phyloP scores from a whole-genome alignment of 2,329 filamentous ascomycete species.

The Zasmidium cellare region DNA sequence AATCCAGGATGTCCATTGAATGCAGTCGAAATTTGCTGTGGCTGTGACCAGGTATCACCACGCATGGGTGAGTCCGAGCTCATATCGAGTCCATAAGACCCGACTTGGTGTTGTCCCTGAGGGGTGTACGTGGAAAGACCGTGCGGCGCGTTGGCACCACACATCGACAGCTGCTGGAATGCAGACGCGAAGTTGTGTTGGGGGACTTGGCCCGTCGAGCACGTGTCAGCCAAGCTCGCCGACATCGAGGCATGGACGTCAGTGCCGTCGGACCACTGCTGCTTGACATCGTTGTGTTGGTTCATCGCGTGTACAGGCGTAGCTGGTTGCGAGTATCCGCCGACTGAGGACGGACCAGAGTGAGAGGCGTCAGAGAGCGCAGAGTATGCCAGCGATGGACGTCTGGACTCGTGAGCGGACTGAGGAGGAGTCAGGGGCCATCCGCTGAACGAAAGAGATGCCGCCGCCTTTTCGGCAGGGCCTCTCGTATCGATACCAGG shows the following conservation, averaged over 20 bases:
- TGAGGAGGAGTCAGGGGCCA: constrained; percentile 30
- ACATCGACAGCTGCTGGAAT: constrained; percentile 5
- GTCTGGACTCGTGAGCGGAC: constrained; percentile 28
- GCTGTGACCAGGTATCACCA: constrained; percentile 1
- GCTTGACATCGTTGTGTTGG: constrained; percentile 7
- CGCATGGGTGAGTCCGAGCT: constrained; percentile 7
- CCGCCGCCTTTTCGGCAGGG: constrained; percentile 12
- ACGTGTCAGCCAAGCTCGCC: constrained; percentile 5
- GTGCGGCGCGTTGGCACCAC: background rate
- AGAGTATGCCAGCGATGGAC: constrained; percentile 27
- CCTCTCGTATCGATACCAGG: constrained; percentile 28
- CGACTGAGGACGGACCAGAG: constrained; percentile 22
- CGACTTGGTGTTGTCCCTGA: background rate
- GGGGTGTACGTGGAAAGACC: background rate
- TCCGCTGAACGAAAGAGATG: constrained; percentile 17
- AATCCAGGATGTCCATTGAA: constrained; percentile 3
- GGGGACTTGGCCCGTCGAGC: constrained; percentile 7
- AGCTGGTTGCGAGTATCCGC: constrained; percentile 25
- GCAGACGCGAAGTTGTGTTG: constrained; percentile 12
- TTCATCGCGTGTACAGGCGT: constrained; percentile 24
- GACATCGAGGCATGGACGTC: constrained; percentile 12
- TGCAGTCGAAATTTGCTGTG: background rate
- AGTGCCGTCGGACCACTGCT: constrained; percentile 19
- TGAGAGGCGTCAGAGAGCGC: constrained; percentile 21
- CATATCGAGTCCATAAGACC: constrained; percentile 3